Percentiles rank a stretch among this genome's conserved stretches.
phyloP scores from a whole-genome alignment of 2,329 filamentous ascomycete genomes.

The Trichophyton benhamiae region DNA sequence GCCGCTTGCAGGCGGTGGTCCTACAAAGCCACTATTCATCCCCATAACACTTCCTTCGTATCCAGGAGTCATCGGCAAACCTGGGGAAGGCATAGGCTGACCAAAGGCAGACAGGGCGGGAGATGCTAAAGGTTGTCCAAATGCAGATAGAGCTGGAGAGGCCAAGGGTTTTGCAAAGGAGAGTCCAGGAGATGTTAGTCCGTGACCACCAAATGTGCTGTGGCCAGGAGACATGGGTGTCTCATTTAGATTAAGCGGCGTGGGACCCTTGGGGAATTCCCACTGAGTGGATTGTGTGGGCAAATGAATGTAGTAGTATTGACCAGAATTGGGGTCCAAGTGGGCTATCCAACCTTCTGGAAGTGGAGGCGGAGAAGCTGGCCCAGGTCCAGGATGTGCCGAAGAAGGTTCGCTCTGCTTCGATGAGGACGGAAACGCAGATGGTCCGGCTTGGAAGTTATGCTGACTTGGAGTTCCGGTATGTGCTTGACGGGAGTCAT shows the following conservation, averaged over 20 bases:
- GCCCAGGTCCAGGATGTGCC: conserved; percentile 40
- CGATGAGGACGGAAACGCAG: conserved; percentile 25
- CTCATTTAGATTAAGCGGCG: conserved; percentile 71
- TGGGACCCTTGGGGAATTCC: conserved; percentile 96
- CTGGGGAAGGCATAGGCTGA: conserved; percentile 63
- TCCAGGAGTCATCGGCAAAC: conserved; percentile 67
- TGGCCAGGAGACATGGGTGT: conserved; percentile 71
- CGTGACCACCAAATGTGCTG: conserved; percentile 49
- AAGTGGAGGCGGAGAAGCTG: conserved; percentile 77
- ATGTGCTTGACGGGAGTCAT: conserved; percentile 48
- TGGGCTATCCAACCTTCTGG: conserved; percentile 98
- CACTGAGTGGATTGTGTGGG: conserved; percentile 93
- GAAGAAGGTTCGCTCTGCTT: conserved; percentile 5
- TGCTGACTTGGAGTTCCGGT: conserved; percentile 21
- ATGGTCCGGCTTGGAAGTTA: conserved; percentile 33
- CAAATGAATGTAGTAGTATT: conserved; percentile 98
- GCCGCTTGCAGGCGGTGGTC: conserved; percentile 75
- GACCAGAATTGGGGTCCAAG: conserved; percentile 84
- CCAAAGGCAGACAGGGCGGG: conserved; percentile 51
- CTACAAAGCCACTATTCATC: conserved; percentile 71
- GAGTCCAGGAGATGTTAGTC: conserved; percentile 21
- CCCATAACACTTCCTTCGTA: conserved; percentile 81
- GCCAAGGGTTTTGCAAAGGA: conserved; percentile 16
- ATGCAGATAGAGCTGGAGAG: conserved; percentile 24
- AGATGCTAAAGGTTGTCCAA: conserved; percentile 53